Percentiles rank a stretch among this genome's conserved stretches.
These are phyloP conservation scores for Scedosporium dehoogii DNA, from an alignment of 2,329 filamentous ascomycete species.

Conservation along the genomic window DNA sequence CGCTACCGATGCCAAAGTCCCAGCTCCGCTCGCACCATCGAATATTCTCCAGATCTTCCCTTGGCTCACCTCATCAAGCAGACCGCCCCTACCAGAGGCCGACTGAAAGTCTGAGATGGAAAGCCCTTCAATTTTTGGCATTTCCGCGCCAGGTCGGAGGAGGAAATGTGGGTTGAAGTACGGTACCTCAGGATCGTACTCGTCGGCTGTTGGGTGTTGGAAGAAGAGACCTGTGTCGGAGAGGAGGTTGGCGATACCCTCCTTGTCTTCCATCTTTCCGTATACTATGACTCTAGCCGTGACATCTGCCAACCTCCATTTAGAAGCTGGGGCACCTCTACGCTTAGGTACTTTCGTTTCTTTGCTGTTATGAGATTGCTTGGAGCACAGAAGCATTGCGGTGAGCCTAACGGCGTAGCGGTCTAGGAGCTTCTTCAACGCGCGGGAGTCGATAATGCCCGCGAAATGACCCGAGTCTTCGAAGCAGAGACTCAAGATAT, in stretches of 20 bases:
- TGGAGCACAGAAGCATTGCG: too few species aligned
- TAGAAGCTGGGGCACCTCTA: not conserved
- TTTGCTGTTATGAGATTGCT: not conserved
- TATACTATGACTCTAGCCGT: not conserved
- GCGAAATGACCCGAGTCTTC: too few species aligned
- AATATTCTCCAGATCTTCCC: not conserved
- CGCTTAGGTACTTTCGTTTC: not conserved
- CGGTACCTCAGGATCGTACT: not conserved
- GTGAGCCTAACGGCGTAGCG: too few species aligned
- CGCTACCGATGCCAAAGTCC: not conserved
- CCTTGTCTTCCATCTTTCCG: not conserved
- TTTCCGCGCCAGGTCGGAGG: conserved; percentile 6
- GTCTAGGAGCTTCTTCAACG: too few species aligned
- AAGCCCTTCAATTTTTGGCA: conserved; percentile 7
- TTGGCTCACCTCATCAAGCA: not conserved
- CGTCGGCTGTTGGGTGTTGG: not conserved
- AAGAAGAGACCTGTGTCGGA: not conserved
- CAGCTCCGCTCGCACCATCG: not conserved
- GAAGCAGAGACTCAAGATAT: too few species aligned
- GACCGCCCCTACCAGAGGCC: not conserved
- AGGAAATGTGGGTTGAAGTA: conserved; percentile 10
- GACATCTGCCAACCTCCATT: not conserved
- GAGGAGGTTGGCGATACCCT: not conserved
- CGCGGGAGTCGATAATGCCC: too few species aligned
- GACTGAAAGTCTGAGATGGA: not conserved